Conservation (phyloP, 352 stramenopile genomes). For the Phytophthora sansomeana region DNA sequence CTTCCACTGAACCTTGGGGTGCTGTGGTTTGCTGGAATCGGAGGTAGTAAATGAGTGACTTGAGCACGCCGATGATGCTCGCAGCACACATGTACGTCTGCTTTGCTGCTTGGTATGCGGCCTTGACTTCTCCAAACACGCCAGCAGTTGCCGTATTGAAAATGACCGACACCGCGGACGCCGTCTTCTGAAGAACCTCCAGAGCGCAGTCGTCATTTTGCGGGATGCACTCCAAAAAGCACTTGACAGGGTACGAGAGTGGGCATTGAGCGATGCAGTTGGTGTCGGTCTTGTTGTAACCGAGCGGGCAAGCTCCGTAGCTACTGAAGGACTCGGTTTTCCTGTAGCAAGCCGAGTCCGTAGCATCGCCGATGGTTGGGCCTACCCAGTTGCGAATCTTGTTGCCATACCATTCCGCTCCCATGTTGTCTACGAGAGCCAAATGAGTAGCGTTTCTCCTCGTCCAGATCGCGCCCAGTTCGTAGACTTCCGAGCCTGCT, state of each 20-base stretch:
- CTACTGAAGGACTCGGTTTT: conserved; percentile 8
- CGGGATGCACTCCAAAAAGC: conserved; percentile 65
- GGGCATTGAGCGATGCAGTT: conserved; percentile 46
- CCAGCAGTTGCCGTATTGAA: conserved; percentile 41
- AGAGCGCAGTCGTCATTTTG: conserved; percentile 62
- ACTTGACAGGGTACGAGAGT: conserved; percentile 61
- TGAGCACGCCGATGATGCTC: conserved; percentile 17
- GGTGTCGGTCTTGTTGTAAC: conserved; percentile 12
- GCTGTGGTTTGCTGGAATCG: conserved; percentile 27
- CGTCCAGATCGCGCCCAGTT: conserved; percentile 41
- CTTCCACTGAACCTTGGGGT: conserved; percentile 21
- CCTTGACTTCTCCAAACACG: conserved; percentile 35
- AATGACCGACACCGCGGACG: conserved; percentile 32
- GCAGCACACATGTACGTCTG: conserved; percentile 23
- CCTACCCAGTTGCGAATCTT: conserved; percentile 43
- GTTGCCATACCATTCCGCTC: conserved; percentile 31
- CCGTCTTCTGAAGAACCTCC: conserved; percentile 42
- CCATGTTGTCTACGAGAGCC: conserved; percentile 31
- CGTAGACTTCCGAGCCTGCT: conserved; percentile 20
- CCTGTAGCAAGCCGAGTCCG: conserved; percentile 31
- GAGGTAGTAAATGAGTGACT: conserved; percentile 38
- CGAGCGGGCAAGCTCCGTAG: conserved; percentile 15
- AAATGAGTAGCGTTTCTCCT: conserved; percentile 15
- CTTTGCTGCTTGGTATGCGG: conserved; percentile 17
- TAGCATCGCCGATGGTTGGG: conserved; percentile 11